Conservation (phyloP, 2,329 filamentous ascomycete genomes). For the Lachnellula hyalina region DNA sequence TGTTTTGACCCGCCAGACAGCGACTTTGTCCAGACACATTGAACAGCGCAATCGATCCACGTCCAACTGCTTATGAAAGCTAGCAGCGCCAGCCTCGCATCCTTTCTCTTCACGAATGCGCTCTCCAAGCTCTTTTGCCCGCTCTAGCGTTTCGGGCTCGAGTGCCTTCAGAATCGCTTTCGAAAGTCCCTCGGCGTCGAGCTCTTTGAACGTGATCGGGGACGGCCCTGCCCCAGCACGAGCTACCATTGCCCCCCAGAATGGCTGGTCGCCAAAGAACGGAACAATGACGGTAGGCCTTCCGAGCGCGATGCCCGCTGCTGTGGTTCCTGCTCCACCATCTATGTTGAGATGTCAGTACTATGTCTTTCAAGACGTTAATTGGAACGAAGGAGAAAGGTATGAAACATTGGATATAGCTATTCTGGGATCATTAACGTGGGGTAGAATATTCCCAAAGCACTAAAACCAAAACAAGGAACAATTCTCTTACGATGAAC, state of each 20-base stretch:
- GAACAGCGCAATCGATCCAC: conserved; percentile 60
- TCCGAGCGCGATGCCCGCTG: conserved; percentile 63
- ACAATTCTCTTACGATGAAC: conserved; percentile 44
- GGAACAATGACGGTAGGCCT: conserved; percentile 69
- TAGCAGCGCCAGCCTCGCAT: conserved; percentile 42
- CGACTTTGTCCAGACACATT: conserved; percentile 58
- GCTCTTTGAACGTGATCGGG: conserved; percentile 61
- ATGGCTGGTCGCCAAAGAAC: conserved; percentile 72
- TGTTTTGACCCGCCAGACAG: conserved; percentile 67
- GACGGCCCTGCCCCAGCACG: conserved; percentile 63
- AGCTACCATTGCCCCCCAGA: conserved; percentile 72
- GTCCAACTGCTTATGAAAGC: conserved; percentile 63
- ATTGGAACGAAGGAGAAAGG: too few relatives aligned
- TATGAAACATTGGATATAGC: too few relatives aligned
- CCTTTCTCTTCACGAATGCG: conserved; percentile 62
- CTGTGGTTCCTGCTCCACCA: conserved; percentile 68
- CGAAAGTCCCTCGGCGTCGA: conserved; percentile 63
- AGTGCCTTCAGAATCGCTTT: conserved; percentile 56
- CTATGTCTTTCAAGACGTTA: not conserved
- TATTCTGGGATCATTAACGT: too few relatives aligned
- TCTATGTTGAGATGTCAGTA: not conserved
- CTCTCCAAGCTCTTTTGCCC: conserved; percentile 42
- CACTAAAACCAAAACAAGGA: too few relatives aligned
- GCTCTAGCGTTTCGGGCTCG: conserved; percentile 53
- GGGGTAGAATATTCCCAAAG: too few relatives aligned